Evolutionary conservation across 148 eudicot species (phyloP).

Genomic region (Selenicereus undatus): DNA sequence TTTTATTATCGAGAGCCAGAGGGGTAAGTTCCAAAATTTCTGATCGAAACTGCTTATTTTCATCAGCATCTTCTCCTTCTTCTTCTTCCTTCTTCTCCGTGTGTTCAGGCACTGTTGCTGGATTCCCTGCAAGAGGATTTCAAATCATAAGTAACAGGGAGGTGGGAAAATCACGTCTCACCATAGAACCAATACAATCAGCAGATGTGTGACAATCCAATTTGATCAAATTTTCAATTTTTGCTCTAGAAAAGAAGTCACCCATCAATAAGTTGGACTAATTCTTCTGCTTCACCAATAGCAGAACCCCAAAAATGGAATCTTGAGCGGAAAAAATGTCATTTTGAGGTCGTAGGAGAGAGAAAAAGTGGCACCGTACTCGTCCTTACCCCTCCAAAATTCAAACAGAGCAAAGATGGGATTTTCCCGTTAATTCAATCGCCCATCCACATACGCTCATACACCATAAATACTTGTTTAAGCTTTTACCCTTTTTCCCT

Average conservation of each 20-base stretch:
- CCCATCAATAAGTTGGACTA: neutral
- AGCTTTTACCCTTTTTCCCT: neutral
- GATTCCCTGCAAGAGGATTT: constrained; percentile 30
- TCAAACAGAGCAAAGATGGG: neutral
- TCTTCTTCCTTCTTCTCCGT: constrained; percentile 5
- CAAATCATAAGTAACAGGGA: neutral
- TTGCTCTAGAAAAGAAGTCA: neutral
- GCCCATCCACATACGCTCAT: constrained; percentile 12
- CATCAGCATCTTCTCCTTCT: constrained; percentile 25
- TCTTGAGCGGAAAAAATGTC: neutral
- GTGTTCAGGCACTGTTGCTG: constrained; percentile 28
- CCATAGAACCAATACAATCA: neutral
- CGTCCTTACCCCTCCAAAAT: neutral
- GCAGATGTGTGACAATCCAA: neutral
- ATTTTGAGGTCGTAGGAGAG: neutral
- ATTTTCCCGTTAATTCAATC: constrained; percentile 13
- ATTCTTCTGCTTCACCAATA: neutral
- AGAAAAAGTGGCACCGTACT: neutral
- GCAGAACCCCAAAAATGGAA: neutral
- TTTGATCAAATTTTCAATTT: neutral
- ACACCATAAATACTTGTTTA: neutral
- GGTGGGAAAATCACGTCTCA: neutral
- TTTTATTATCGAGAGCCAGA: constrained; percentile 29
- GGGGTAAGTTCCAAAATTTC: constrained; percentile 41
- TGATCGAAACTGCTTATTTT: constrained; percentile 38